Percentiles rank a stretch among this genome's conserved stretches.
Evolutionary conservation across 352 stramenopile genomes (phyloP).

Genomic region (Pelagophyceae sp.): DNA sequence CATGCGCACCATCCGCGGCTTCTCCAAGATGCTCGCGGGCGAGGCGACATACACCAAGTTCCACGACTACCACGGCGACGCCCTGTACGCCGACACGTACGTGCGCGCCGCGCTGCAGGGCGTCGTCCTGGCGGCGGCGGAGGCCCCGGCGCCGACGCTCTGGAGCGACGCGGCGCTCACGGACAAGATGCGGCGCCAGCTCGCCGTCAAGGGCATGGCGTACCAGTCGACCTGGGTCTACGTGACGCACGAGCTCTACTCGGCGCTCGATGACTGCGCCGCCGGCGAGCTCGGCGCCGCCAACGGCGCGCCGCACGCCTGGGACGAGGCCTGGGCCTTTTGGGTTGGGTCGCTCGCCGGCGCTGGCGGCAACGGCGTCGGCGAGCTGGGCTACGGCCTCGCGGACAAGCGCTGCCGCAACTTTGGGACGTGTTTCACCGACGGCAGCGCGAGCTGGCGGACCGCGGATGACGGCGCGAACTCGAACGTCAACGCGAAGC

Average conservation of each 20-base stretch:
- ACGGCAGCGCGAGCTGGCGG: too few relatives aligned
- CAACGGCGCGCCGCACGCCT: too few relatives aligned
- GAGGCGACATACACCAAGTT: conserved; percentile 13
- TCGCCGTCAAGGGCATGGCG: too few relatives aligned
- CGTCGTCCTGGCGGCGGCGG: conserved; percentile 3
- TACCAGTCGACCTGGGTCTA: conserved; percentile 16
- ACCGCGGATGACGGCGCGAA: too few relatives aligned
- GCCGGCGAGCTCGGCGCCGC: conserved; percentile 14
- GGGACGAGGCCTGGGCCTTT: conserved; percentile 33
- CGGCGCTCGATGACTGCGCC: conserved; percentile 1
- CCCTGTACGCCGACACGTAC: background rate
- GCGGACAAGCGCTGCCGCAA: too few relatives aligned
- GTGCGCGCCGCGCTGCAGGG: background rate
- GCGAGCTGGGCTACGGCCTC: too few relatives aligned
- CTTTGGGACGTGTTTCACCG: too few relatives aligned
- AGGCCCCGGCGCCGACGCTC: conserved; percentile 21
- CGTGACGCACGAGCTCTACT: conserved; percentile 6
- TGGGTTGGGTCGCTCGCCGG: too few relatives aligned
- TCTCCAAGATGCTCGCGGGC: conserved; percentile 18
- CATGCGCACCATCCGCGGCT: conserved; percentile 19
- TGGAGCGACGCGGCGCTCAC: too few relatives aligned
- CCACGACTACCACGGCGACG: conserved; percentile 9
- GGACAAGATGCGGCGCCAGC: too few relatives aligned
- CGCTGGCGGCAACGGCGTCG: too few relatives aligned
- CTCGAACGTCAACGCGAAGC: too few relatives aligned